A percentile compares a stretch with the other conserved stretches of the same genome.
These are phyloP conservation scores for Ascochyta koolunga DNA, from an alignment of 2,329 filamentous ascomycete species.

Conservation along the genomic window DNA sequence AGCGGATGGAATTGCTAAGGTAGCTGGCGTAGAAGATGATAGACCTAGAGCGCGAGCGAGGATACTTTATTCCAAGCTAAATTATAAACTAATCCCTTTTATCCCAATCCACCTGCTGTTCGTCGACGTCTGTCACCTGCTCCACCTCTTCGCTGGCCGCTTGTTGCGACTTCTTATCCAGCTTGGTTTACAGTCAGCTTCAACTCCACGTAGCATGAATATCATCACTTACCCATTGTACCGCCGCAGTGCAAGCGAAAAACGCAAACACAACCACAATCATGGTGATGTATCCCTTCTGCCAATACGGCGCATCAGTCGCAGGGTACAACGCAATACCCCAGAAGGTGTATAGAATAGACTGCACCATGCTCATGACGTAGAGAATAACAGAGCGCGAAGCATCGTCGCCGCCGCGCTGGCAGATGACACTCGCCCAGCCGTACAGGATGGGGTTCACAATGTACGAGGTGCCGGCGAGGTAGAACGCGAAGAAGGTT, in stretches of 20 bases:
- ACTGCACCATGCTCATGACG: constrained; percentile 51
- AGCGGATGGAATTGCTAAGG: not conserved
- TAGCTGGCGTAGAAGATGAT: not conserved
- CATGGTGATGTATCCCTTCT: constrained; percentile 48
- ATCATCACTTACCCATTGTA: constrained; percentile 29
- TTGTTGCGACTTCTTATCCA: constrained; percentile 16
- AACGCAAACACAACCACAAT: constrained; percentile 39
- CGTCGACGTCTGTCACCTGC: not conserved
- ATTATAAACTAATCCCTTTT: constrained; percentile 2
- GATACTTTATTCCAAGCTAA: not conserved
- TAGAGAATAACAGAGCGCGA: constrained; percentile 49
- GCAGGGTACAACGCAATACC: constrained; percentile 53
- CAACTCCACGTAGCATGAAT: no score
- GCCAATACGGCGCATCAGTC: constrained; percentile 53
- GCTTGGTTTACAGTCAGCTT: constrained; percentile 1
- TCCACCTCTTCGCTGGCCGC: constrained; percentile 2
- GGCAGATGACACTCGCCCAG: constrained; percentile 50
- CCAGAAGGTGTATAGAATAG: constrained; percentile 54
- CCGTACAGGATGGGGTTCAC: constrained; percentile 50
- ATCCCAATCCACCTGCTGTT: not conserved
- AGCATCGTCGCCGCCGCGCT: constrained; percentile 51
- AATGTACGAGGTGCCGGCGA: constrained; percentile 49
- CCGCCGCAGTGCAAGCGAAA: constrained; percentile 29
- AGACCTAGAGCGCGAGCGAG: not conserved
- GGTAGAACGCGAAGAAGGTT: constrained; percentile 49